Conservation (phyloP, 129 eudicot species). For the Flaveria linearis region DNA sequence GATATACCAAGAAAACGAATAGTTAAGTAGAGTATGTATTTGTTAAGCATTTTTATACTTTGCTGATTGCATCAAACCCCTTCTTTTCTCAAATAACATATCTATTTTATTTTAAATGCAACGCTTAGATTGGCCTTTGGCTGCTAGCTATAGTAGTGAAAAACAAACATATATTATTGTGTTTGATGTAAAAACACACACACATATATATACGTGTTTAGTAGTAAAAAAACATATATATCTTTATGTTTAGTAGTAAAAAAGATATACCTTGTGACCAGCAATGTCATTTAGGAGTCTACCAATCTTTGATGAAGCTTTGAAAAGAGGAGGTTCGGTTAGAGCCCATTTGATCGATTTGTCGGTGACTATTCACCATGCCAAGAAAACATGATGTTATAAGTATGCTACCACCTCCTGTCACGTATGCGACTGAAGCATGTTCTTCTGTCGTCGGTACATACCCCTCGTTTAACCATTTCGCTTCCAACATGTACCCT, state of each 20-base stretch:
- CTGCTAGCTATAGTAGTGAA: too few species aligned
- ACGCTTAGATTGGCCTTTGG: too few species aligned
- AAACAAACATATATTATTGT: neutral
- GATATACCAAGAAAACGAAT: too few species aligned
- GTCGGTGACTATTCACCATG: neutral
- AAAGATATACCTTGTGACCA: neutral
- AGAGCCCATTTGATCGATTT: conserved; percentile 1
- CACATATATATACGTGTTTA: neutral
- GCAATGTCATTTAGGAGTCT: conserved; percentile 9
- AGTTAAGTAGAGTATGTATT: too few species aligned
- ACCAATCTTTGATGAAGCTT: conserved; percentile 1
- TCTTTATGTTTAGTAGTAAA: too few species aligned
- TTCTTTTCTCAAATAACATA: too few species aligned
- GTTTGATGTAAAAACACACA: neutral
- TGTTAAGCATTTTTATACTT: too few species aligned
- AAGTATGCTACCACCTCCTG: conserved; percentile 3
- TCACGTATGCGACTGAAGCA: neutral
- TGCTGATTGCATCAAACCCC: too few species aligned
- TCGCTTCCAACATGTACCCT: neutral
- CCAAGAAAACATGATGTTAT: conserved; percentile 6
- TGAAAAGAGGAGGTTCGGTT: conserved; percentile 5
- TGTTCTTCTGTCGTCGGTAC: neutral
- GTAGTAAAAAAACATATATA: too few species aligned
- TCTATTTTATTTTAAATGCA: too few species aligned
- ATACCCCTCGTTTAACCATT: neutral